Evolutionary conservation across 2,329 filamentous ascomycete species (phyloP).

Genomic region (Aspergillus novofumigatus): DNA sequence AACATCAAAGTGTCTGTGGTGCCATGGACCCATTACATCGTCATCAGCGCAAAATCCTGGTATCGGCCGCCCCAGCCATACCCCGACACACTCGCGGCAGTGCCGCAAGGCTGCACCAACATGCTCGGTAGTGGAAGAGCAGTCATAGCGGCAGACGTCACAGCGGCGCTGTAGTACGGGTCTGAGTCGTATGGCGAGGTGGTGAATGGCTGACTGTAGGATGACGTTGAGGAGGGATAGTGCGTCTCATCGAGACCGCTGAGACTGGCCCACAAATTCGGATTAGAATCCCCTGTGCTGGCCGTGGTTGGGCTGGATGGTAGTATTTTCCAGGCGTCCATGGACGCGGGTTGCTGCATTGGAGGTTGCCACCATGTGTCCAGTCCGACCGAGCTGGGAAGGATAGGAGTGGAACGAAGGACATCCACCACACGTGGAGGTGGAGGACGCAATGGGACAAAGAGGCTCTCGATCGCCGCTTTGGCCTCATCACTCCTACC

Average conservation of each 20-base stretch:
- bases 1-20: slow-evolving; percentile 31
- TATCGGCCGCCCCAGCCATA: slow-evolving; percentile 80
- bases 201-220: slow-evolving; percentile 74
- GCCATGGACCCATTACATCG: slow-evolving; percentile 56
- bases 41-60: slow-evolving; percentile 74
- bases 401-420: slow-evolving; percentile 76
- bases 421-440: slow-evolving; percentile 87
- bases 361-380: slow-evolving; percentile 78
- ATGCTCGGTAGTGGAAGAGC: slow-evolving; percentile 80
- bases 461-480: slow-evolving; percentile 74
- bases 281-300: slow-evolving; percentile 67
- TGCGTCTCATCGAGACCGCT: slow-evolving; percentile 65
- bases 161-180: slow-evolving; percentile 74
- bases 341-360: slow-evolving; percentile 62
- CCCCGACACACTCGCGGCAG: slow-evolving; percentile 68
- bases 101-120: slow-evolving; percentile 77
- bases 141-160: slow-evolving; percentile 69
- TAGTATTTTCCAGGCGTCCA: slow-evolving; percentile 87
- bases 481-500: slow-evolving; percentile 94
- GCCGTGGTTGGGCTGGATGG: slow-evolving; percentile 77
- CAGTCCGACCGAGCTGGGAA: slow-evolving; percentile 74
- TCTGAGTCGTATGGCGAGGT: slow-evolving; percentile 58
- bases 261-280: slow-evolving; percentile 75
- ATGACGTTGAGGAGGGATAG: slow-evolving; percentile 72
- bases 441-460: slow-evolving; percentile 78